Base-by-base conservation (phyloP, 192 early-diverging fungal species). In the Backusella tuberculispora region DNA sequence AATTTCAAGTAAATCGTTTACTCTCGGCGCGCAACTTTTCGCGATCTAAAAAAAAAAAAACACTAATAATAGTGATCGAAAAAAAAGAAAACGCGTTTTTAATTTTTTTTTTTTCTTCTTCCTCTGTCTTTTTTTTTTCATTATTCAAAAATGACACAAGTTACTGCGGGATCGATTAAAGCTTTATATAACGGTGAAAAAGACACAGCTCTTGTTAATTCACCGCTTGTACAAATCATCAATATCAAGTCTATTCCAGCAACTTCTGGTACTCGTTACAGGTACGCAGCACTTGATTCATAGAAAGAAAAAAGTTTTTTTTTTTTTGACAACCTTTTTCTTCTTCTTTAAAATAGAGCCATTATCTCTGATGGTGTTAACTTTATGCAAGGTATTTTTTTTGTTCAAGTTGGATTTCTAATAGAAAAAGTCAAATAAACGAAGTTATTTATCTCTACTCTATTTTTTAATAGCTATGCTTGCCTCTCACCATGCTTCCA, bases 301-400 rank as follows among this genome's bases (percentile, higher is more conserved):
- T 76, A 60, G 75, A 70, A 71, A 73, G 48, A 67, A 75, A 66
- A 14, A 6, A 4, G 37, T 60, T 43, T 17, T n/a, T n/a, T 19
- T 48, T 17, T 6, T 29, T 68, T 2, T 40, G 19, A 50, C 71
- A 48, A 34, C 21, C 45, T 34, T 50, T 29, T 17, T 14, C 60
- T 45, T 41, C 3, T 34, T 44, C n/a, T 21, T 29, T 29, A 63
- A 26, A 38, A 63, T 71, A 90, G 91, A 70, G 50, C 89, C 9
- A 79, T 94, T 1, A 75, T 94, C 21, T 91, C 89, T 8, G 92
- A 94, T 78, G 91, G 92, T 40, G 64, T 26, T 14, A 46, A 88
- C 72, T 87, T 85, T 41, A 86, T 91, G 78, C 91, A 92, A 79
- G 90, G 91, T 92, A 82, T 44, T 21, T 63, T 6, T 26, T 13